Evolutionary conservation across 108 stramenopile genomes (phyloP).

Genomic region (Discostella pseudostelligera): DNA sequence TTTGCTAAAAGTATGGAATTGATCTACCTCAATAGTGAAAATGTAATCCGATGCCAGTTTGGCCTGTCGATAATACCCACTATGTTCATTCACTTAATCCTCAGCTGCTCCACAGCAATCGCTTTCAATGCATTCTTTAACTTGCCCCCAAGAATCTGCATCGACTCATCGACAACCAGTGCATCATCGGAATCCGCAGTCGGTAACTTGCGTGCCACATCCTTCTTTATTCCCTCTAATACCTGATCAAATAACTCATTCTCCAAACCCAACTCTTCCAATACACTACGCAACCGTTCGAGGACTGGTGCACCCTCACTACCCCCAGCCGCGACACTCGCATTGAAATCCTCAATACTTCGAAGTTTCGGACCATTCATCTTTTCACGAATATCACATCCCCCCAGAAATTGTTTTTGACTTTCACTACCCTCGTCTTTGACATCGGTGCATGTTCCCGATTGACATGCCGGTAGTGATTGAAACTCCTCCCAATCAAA

Average conservation of each 20-base stretch:
- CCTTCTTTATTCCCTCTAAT: constrained; percentile 65
- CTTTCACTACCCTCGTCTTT: constrained; percentile 52
- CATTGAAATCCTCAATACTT: constrained; percentile 88
- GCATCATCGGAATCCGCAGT: constrained; percentile 35
- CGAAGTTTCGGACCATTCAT: constrained; percentile 51
- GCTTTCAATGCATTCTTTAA: constrained; percentile 74
- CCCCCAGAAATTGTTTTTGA: constrained; percentile 77
- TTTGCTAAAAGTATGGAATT: neutral
- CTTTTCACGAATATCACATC: constrained; percentile 77
- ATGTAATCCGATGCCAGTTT: no score
- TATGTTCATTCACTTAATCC: constrained; percentile 48
- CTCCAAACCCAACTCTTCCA: constrained; percentile 79
- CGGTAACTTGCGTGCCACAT: constrained; percentile 51
- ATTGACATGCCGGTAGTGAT: constrained; percentile 71
- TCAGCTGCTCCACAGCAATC: constrained; percentile 76
- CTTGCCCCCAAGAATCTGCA: constrained; percentile 60
- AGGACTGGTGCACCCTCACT: constrained; percentile 75
- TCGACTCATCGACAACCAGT: constrained; percentile 60
- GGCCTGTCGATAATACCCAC: neutral
- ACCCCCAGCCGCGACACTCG: constrained; percentile 68
- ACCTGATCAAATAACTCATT: constrained; percentile 83
- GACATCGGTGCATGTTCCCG: constrained; percentile 74
- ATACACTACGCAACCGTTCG: constrained; percentile 59
- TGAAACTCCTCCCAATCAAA: constrained; percentile 90
- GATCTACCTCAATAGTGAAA: no score